Base-by-base conservation (phyloP, 768 basidiomycete genomes). In the Tulasnella calospora region DNA sequence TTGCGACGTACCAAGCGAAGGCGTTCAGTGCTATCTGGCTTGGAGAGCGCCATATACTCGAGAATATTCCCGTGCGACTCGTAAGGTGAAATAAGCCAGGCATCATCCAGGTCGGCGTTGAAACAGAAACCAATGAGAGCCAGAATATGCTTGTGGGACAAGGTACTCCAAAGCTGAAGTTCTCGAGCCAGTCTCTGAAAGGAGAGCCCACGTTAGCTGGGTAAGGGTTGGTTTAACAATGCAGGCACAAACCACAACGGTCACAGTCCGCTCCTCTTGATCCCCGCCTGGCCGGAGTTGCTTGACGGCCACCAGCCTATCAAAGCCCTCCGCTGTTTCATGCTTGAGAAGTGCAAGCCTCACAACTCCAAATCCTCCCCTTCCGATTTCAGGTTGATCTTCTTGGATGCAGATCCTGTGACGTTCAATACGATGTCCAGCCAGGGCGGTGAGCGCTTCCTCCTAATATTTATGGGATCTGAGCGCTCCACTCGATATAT, bases 71-170 rank as follows among this genome's bases (percentile, higher is more conserved):
- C 73, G 15, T 73, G 38, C 19, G 73, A 27, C 73, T 38, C 73
- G 30, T 44, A 30, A 38, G 73, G 73, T 12, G 41, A 73, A 13
- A 73, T 38, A 27, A 73, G 40, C 41, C 40, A 73, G 35, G 73
- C 73, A 21, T 44, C 41, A 23, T 73, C 73, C 15, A 73, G 41
- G 6, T 38, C 47, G 40, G 30, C 41, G 47, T 47, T 73, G 41
- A 73, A 46, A 40, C 47, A 44, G 27, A 73, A 73, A 40, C 73
- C 73, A 15, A 73, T 73, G 19, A 73, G 41, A 47, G 41, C 21
- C 3, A 73, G 41, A 15, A 73, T 30, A n/a, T 73, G 40, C n/a
- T 73, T 15, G n/a, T 73, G 73, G 27, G 55, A 57, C 21, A 57
- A 21, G 9, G 55, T 57, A 23, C 55, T 57, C 55, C 55, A 57